Base-by-base conservation (phyloP, 306 rosid species). In the Echinosophora koreensis region DNA sequence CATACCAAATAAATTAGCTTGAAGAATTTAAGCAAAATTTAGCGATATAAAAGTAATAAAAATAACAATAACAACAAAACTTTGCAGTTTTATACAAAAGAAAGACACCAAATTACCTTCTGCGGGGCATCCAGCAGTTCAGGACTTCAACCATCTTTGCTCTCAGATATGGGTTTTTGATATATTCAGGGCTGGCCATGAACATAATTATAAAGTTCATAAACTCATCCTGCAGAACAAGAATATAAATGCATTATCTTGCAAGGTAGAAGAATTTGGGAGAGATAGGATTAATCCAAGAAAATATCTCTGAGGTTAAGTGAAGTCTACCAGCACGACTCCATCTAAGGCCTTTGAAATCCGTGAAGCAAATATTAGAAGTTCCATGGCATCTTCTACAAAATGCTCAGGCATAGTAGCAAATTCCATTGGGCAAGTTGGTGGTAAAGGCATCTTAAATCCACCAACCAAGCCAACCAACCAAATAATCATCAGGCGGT, bases 91-190 rank as follows among this genome's bases (percentile, higher is more conserved):
- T n/a, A 75, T 7, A 18, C 34, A 66, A 34, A 76, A 62, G 49
- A 55, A 80, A 58, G 72, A 82, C 42, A 54, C 63, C 58, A 74
- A 87, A 71, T 57, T 79, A 96, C 99, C 99, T 88, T 76, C 90
- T 78, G 69, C 94, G 97, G 42, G 99, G 97, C 94, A 96, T 96
- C 99, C 97, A 96, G 84, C 94, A 91, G 85, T 92, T 96, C 77
- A 96, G 82, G 75, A 96, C 99, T 81, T 93, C 98, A 75, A 96
- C 98, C 99, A 96, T 96, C 91, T 96, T 96, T 66, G 99, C 97
- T 82, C 98, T 89, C 52, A 96, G 86, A 80, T 96, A 96, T 74
- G 99, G 99, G 71, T 96, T 96, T 83, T 88, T 89, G 69, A 93
- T 88, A 74, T 80, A 96, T 11, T 96, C 73, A 17, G 99, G 96